phyloP scores from a whole-genome alignment of 2,329 filamentous ascomycete genomes.

The Dothistroma pini region DNA sequence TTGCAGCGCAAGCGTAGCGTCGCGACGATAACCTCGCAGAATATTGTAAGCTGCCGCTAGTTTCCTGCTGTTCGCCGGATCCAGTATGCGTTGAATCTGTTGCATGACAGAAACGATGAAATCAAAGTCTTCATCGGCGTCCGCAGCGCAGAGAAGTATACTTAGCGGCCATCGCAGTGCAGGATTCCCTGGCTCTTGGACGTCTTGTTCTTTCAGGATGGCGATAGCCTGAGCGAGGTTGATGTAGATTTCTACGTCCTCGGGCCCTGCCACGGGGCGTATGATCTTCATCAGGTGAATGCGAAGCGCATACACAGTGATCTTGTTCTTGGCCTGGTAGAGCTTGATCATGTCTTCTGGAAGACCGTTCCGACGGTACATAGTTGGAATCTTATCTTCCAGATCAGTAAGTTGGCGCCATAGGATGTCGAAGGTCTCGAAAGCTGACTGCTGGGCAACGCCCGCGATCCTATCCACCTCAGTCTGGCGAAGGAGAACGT shows the following conservation, averaged over 20 bases:
- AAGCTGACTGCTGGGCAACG: not conserved
- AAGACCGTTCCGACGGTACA: constrained; percentile 2
- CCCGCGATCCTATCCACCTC: not conserved
- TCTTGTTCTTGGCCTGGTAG: constrained; percentile 18
- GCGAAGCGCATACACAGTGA: constrained; percentile 9
- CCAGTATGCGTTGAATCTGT: constrained; percentile 11
- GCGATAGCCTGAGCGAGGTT: constrained; percentile 7
- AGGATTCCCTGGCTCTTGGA: constrained; percentile 14
- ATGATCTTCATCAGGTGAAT: constrained; percentile 17
- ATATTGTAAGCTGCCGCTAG: constrained; percentile 6
- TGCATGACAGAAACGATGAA: constrained; percentile 10
- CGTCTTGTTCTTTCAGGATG: constrained; percentile 8
- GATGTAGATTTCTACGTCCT: not conserved
- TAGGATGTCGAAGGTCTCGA: constrained; percentile 1
- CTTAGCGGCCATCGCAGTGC: constrained; percentile 20
- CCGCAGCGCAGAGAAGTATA: constrained; percentile 16
- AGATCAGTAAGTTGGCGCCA: constrained; percentile 4
- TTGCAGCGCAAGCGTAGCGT: not conserved
- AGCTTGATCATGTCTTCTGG: not conserved
- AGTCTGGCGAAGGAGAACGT: constrained; percentile 8
- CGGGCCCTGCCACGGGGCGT: not conserved
- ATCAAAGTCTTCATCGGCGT: constrained; percentile 10
- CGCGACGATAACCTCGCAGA: not conserved
- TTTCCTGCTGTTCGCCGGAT: constrained; percentile 15
- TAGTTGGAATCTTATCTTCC: constrained; percentile 5